A percentile compares a stretch with the other conserved stretches of the same genome.
Conservation (phyloP, 2,329 filamentous ascomycete genomes). For the Fusarium gaditjirri region DNA sequence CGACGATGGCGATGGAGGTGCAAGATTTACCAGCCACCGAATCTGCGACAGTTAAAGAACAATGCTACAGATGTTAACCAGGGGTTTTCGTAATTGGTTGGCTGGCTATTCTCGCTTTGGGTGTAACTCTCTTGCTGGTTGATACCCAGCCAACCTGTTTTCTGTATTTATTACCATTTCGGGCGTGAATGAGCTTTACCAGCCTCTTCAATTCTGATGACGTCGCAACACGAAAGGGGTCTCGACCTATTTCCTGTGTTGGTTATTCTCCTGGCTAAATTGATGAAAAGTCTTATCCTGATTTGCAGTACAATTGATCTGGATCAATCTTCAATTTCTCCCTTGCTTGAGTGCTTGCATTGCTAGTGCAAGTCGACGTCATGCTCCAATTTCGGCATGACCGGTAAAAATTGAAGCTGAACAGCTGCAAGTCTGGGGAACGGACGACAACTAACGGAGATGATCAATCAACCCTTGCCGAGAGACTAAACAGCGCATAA, state of each 20-base stretch:
- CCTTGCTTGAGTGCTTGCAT: constrained; percentile 35
- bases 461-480: not conserved
- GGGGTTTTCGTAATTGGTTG: not conserved
- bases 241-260: constrained; percentile 9
- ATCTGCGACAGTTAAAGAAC: constrained; percentile 3
- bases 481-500: constrained; percentile 1
- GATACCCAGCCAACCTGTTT: constrained; percentile 30
- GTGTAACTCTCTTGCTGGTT: constrained; percentile 1
- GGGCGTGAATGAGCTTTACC: constrained; percentile 11
- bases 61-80: not conserved
- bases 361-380: constrained; percentile 25
- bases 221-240: constrained; percentile 2
- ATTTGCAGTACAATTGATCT: constrained; percentile 4
- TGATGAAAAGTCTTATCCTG: not conserved
- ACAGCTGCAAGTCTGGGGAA: not conserved
- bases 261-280: constrained; percentile 1
- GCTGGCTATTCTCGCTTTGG: not conserved
- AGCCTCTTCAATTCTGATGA: constrained; percentile 31
- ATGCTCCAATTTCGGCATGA: constrained; percentile 26
- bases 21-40: constrained; percentile 13
- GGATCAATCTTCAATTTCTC: not conserved
- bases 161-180: constrained; percentile 24
- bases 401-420: not conserved
- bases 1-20: not conserved
- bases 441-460: not conserved